These are phyloP conservation scores for Tetragonia tetragonoides DNA, from an alignment of 148 eudicot genomes.

Conservation along the genomic window DNA sequence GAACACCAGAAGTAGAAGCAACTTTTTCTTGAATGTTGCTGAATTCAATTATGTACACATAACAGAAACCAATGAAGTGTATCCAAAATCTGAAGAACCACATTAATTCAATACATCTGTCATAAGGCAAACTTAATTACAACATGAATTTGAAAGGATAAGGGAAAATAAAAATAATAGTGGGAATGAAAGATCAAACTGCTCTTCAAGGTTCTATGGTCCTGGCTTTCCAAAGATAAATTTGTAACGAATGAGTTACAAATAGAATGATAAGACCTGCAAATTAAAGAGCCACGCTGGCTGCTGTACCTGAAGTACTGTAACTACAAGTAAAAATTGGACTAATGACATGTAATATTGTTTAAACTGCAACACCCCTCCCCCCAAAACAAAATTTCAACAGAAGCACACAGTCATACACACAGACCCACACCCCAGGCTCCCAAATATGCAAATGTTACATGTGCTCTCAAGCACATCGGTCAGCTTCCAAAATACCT, in stretches of 20 bases:
- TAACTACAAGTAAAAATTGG: neutral
- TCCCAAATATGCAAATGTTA: neutral
- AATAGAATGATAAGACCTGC: neutral
- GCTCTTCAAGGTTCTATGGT: neutral
- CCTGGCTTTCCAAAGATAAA: neutral
- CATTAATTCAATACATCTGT: too few species aligned
- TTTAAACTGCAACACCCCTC: too few species aligned
- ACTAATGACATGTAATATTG: neutral
- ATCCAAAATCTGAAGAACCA: neutral
- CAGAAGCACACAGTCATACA: neutral
- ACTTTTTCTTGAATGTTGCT: neutral
- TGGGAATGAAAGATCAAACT: too few species aligned
- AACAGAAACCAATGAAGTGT: neutral
- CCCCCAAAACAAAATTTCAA: neutral
- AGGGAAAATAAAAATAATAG: too few species aligned
- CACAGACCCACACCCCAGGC: neutral
- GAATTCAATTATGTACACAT: neutral
- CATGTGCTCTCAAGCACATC: neutral
- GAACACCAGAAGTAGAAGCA: conserved; percentile 1
- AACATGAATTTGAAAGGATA: too few species aligned
- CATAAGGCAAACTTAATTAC: neutral
- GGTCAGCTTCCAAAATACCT: neutral
- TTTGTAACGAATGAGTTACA: neutral
- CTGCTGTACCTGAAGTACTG: neutral
- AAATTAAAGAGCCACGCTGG: neutral